Base-by-base conservation (phyloP, 139 green algal genomes). In the Trebouxia sp. region DNA sequence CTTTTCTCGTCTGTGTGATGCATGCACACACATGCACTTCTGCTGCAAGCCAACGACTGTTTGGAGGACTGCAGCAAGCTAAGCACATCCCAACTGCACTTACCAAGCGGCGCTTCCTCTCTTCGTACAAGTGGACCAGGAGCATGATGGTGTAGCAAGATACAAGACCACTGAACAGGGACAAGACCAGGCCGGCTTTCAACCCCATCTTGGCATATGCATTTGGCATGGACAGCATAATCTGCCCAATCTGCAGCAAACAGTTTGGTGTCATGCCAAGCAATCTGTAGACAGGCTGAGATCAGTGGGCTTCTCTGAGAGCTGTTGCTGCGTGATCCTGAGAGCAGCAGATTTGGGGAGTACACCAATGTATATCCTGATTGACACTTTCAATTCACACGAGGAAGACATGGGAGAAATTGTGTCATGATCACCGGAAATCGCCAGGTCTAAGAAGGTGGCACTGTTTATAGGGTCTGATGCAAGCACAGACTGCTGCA, bases 211-310 rank as follows among this genome's bases (percentile, higher is more conserved):
- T 78, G 70, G 70, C 70, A 42, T 41, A 62, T 24, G 70, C 70
- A 41, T 78, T 78, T 48, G 70, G 70, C 45, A 78, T 62, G 42
- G 39, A 41, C 39, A 78, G 70, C 70, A 78, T 78, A 42, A 78
- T 78, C 12, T 78, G 70, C 10, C 70, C 70, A 62, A 78, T 78
- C 70, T 78, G 42, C 70, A 62, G n/a, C n/a, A n/a, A n/a, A n/a
- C n/a, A n/a, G n/a, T n/a, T n/a, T n/a, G n/a, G n/a, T n/a, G n/a
- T n/a, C n/a, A n/a, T n/a, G n/a, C n/a, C n/a, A n/a, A n/a, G n/a
- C n/a, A n/a, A n/a, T 15, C 58, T 41, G 58, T 24, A 6, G 26
- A 70, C 58, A 70, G 28, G 1, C 58, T 37, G 3, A 12, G 3
- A 41, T 70, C 22, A n/a, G 12, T 70, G 28, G n/a, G 20, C 37